Percentiles rank a stretch among this genome's conserved stretches.
Conservation (phyloP, 1,284 basidiomycete species). For the Schizopora paradoxa region DNA sequence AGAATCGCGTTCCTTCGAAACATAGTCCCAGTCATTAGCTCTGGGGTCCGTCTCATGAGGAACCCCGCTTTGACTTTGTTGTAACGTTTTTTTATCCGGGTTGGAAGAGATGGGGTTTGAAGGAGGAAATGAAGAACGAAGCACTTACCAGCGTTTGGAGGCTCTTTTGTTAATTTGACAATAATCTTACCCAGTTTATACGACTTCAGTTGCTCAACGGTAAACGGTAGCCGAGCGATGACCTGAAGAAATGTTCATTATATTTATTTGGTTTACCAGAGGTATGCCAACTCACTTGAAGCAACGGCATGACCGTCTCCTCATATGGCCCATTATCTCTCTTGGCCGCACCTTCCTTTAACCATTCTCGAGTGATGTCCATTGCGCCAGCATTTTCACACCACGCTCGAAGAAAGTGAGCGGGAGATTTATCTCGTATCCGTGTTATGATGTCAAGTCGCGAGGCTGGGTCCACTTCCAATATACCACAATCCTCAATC, state of each 20-base stretch:
- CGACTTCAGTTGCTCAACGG: constrained; percentile 55
- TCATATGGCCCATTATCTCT: constrained; percentile 51
- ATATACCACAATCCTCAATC: constrained; percentile 52
- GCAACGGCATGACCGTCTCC: constrained; percentile 75
- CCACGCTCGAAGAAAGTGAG: constrained; percentile 81
- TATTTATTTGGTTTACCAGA: background rate
- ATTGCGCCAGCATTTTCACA: constrained; percentile 65
- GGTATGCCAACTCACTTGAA: constrained; percentile 53
- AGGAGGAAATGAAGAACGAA: constrained; percentile 1
- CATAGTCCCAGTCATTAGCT: too few relatives aligned
- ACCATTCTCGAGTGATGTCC: constrained; percentile 72
- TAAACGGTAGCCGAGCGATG: constrained; percentile 73
- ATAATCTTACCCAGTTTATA: constrained; percentile 76
- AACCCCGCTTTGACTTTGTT: background rate
- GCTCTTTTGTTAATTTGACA: constrained; percentile 64
- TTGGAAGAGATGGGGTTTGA: background rate
- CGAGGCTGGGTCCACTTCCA: constrained; percentile 53
- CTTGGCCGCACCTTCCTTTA: constrained; percentile 56
- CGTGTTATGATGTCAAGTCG: constrained; percentile 68
- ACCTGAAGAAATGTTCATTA: constrained; percentile 42
- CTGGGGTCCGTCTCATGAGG: background rate
- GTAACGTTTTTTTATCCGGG: constrained; percentile 1
- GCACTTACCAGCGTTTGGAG: constrained; percentile 63
- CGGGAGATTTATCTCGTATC: constrained; percentile 75
- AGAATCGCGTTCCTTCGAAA: background rate